Evolutionary conservation across 148 eudicot genomes (phyloP).

Genomic region (Amaranthus palmeri): DNA sequence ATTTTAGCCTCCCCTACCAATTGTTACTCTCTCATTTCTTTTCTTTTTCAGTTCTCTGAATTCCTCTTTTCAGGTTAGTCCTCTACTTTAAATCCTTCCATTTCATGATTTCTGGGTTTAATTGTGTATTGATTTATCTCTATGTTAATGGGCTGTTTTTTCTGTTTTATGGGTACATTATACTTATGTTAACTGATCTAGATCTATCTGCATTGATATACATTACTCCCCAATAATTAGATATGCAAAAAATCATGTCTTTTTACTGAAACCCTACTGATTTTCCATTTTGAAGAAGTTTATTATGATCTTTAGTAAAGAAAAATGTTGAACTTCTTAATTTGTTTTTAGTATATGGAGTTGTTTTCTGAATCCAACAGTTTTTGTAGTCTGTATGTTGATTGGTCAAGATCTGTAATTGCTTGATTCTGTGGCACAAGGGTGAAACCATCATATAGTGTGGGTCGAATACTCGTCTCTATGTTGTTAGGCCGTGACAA

Average conservation of each 20-base stretch:
- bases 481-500: too few relatives aligned
- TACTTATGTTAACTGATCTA: slow-evolving; percentile 9
- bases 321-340: too few relatives aligned
- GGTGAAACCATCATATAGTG: too few relatives aligned
- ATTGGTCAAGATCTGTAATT: slow-evolving; percentile 15
- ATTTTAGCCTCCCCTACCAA: slow-evolving; percentile 11
- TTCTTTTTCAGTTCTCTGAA: not conserved
- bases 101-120: slow-evolving; percentile 10
- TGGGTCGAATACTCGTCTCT: too few relatives aligned
- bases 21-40: slow-evolving; percentile 5
- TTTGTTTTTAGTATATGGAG: too few relatives aligned
- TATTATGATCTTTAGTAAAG: not conserved
- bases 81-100: not conserved
- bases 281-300: not conserved
- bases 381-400: not conserved
- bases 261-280: not conserved
- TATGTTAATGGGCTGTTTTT: slow-evolving; percentile 1
- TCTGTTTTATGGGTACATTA: not conserved
- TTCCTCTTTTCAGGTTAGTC: slow-evolving; percentile 25
- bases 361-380: too few relatives aligned
- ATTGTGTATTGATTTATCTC: slow-evolving; percentile 16
- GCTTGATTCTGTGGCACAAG: too few relatives aligned
- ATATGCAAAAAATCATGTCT: not conserved
- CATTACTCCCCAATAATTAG: too few relatives aligned
- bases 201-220: slow-evolving; percentile 8